A percentile compares a stretch with the other conserved stretches of the same genome.
Conservation (phyloP, 768 basidiomycete species). For the Lactarius hengduanensis region DNA sequence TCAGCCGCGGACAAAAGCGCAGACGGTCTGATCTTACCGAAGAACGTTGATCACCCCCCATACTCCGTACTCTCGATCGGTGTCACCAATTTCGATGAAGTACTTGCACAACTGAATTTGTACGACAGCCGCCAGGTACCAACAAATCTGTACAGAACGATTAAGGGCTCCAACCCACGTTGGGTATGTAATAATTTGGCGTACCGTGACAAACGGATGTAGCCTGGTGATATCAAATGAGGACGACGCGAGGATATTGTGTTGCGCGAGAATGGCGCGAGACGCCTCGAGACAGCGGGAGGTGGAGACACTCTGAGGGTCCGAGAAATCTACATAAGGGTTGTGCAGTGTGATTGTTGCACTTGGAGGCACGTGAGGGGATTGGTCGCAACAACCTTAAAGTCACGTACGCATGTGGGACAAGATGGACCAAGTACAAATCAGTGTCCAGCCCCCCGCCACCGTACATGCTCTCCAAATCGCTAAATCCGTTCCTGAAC, state of each 20-base stretch:
- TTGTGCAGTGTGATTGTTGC: constrained; percentile 87
- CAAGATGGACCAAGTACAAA: constrained; percentile 81
- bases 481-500: constrained; percentile 62
- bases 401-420: constrained; percentile 76
- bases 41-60: constrained; percentile 89
- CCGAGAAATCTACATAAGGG: constrained; percentile 73
- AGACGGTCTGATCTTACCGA: constrained; percentile 46
- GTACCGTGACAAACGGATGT: constrained; percentile 79
- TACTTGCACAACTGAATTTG: constrained; percentile 85
- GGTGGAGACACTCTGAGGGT: constrained; percentile 64
- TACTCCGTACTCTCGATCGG: constrained; percentile 66
- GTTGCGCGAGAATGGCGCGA: constrained; percentile 67
- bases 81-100: constrained; percentile 79
- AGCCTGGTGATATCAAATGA: constrained; percentile 77
- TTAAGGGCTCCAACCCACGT: constrained; percentile 9
- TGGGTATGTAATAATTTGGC: constrained; percentile 31
- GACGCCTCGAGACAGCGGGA: constrained; percentile 74
- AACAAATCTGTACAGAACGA: constrained; percentile 61
- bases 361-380: constrained; percentile 39
- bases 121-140: constrained; percentile 88
- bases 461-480: constrained; percentile 56
- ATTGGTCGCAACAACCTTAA: constrained; percentile 27
- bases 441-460: constrained; percentile 69
- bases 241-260: constrained; percentile 76
- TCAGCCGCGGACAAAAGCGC: not conserved